These are phyloP conservation scores for Solanum clarkiae DNA, from an alignment of 257 asterid species.

Conservation along the genomic window DNA sequence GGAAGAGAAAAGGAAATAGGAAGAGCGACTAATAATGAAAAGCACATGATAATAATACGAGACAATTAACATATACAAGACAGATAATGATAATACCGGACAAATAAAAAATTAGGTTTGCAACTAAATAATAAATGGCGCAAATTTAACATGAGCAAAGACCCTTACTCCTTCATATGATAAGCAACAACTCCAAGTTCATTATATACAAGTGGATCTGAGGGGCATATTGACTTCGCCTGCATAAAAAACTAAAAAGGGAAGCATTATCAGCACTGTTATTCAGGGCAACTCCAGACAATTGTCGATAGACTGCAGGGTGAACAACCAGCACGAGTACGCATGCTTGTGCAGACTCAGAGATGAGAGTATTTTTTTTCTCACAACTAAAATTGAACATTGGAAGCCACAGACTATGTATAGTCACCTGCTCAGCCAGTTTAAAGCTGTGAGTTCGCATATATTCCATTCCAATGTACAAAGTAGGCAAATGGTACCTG, in stretches of 20 bases:
- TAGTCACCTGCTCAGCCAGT: conserved; percentile 90
- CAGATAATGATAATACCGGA: no score
- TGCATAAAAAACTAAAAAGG: conserved; percentile 88
- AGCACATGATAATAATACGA: no score
- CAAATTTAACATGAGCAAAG: not conserved
- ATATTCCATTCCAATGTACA: conserved; percentile 97
- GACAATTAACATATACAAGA: no score
- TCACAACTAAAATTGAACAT: not conserved
- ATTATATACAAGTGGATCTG: conserved; percentile 93
- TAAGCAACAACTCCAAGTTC: conserved; percentile 98
- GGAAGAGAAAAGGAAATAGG: no score
- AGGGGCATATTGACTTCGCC: conserved; percentile 78
- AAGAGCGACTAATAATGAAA: no score
- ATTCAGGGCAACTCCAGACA: not conserved
- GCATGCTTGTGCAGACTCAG: not conserved
- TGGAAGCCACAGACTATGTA: conserved; percentile 1
- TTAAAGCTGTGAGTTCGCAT: conserved; percentile 98
- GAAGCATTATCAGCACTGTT: conserved; percentile 1
- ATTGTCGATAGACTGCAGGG: conserved; percentile 9
- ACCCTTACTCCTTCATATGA: conserved; percentile 94
- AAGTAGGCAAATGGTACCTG: conserved; percentile 95
- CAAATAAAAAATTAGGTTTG: not conserved
- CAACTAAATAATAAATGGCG: not conserved
- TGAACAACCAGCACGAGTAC: not conserved
- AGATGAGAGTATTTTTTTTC: not conserved